phyloP scores from a whole-genome alignment of 306 rosid genomes.

The Prunus mira region DNA sequence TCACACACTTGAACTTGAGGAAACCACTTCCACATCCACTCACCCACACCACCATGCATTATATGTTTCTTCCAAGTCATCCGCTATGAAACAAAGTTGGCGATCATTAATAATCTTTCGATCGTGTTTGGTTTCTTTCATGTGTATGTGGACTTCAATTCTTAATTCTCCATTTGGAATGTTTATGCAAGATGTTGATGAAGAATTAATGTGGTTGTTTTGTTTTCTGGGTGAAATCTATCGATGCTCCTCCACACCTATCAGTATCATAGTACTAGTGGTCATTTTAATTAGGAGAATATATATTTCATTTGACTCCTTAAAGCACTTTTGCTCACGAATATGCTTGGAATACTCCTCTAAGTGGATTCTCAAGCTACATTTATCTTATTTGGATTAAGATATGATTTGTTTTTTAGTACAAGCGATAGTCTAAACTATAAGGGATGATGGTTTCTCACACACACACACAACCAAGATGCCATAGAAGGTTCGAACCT shows the following conservation, averaged over 20 bases:
- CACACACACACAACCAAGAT: too few relatives aligned
- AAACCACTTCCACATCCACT: too few relatives aligned
- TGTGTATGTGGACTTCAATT: background rate
- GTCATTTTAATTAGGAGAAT: conserved; percentile 11
- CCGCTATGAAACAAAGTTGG: background rate
- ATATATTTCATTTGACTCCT: conserved; percentile 39
- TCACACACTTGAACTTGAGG: too few relatives aligned
- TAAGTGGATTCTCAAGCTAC: background rate
- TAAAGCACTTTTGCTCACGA: conserved; percentile 24
- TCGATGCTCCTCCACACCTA: background rate
- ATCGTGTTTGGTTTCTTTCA: background rate
- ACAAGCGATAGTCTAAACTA: too few relatives aligned
- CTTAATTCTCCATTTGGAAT: background rate
- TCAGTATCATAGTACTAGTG: background rate
- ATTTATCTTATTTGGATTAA: background rate
- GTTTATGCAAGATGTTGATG: background rate
- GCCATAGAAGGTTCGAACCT: too few relatives aligned
- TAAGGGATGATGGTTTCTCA: too few relatives aligned
- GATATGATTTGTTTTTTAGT: background rate
- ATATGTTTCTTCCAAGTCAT: too few relatives aligned
- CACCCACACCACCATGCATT: too few relatives aligned
- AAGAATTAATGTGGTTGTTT: conserved; percentile 7
- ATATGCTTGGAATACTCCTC: conserved; percentile 32
- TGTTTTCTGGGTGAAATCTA: background rate
- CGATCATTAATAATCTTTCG: background rate